Conservation (phyloP, 768 basidiomycete genomes). For the Termitomyces sp. region DNA sequence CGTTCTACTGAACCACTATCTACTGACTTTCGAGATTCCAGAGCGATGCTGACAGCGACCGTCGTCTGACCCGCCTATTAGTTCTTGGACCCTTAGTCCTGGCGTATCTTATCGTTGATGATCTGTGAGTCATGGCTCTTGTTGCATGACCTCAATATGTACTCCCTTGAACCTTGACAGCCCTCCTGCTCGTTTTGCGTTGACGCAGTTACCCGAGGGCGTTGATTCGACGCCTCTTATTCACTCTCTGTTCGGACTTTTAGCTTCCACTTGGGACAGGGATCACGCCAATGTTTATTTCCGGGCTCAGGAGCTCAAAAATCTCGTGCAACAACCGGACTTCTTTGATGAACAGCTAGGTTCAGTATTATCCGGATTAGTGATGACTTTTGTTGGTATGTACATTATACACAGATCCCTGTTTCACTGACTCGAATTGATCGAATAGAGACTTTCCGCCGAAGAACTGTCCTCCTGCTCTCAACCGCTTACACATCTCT, state of each 20-base stretch:
- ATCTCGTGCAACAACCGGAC: constrained; percentile 34
- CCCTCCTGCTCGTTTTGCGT: constrained; percentile 51
- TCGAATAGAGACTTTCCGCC: constrained; percentile 49
- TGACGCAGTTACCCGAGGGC: constrained; percentile 48
- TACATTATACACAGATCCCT: constrained; percentile 1
- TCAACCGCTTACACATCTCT: constrained; percentile 63
- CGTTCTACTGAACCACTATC: not conserved
- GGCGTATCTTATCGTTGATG: constrained; percentile 56
- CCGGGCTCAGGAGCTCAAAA: constrained; percentile 35
- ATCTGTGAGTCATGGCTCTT: constrained; percentile 35
- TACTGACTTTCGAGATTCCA: constrained; percentile 3
- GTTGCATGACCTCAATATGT: not conserved
- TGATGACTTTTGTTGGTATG: constrained; percentile 49
- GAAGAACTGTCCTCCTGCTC: constrained; percentile 47
- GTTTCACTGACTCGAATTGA: not conserved
- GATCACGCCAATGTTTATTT: constrained; percentile 51
- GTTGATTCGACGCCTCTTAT: constrained; percentile 38
- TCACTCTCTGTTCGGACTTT: constrained; percentile 39
- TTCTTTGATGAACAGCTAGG: constrained; percentile 42
- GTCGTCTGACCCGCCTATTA: constrained; percentile 39
- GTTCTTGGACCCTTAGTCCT: constrained; percentile 57
- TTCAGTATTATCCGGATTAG: constrained; percentile 36
- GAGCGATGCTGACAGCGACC: constrained; percentile 31
- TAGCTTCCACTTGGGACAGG: constrained; percentile 46
- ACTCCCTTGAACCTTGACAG: constrained; percentile 25